Percentiles rank a stretch among this genome's conserved stretches.
Evolutionary conservation across 768 basidiomycete species (phyloP).

Genomic region (Cubamyces sp.): DNA sequence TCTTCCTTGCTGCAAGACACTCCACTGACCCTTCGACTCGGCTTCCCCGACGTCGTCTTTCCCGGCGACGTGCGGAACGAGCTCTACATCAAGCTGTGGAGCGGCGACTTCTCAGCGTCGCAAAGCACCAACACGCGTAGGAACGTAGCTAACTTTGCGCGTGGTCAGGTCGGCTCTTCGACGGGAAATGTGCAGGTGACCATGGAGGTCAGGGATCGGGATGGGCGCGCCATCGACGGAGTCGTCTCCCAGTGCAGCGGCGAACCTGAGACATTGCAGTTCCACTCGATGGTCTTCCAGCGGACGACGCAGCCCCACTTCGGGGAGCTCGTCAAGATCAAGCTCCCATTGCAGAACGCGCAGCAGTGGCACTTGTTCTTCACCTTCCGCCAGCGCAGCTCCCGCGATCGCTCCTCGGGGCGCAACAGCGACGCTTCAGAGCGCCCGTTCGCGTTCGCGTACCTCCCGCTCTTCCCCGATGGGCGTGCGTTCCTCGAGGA

Average conservation of each 20-base stretch:
- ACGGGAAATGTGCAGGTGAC: conserved; percentile 84
- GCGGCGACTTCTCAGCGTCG: conserved; percentile 77
- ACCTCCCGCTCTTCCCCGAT: conserved; percentile 83
- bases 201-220: conserved; percentile 80
- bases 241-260: conserved; percentile 85
- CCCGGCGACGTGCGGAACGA: conserved; percentile 94
- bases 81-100: conserved; percentile 95
- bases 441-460: conserved; percentile 89
- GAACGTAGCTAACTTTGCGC: conserved; percentile 60
- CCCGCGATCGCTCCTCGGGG: conserved; percentile 49
- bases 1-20: conserved; percentile 80
- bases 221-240: conserved; percentile 69
- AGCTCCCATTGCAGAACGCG: conserved; percentile 66
- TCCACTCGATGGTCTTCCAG: conserved; percentile 90
- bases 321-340: conserved; percentile 90
- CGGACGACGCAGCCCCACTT: conserved; percentile 89
- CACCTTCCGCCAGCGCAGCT: conserved; percentile 80
- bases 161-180: conserved; percentile 55
- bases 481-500: conserved; percentile 83
- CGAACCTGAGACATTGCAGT: conserved; percentile 78
- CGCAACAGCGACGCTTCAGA: conserved; percentile 53
- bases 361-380: conserved; percentile 92
- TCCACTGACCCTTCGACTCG: conserved; percentile 83
- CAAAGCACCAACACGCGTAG: conserved; percentile 55
- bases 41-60: conserved; percentile 96